Evolutionary conservation across 2,329 filamentous ascomycete genomes (phyloP).

Genomic region (Bipolaris sorokiniana): DNA sequence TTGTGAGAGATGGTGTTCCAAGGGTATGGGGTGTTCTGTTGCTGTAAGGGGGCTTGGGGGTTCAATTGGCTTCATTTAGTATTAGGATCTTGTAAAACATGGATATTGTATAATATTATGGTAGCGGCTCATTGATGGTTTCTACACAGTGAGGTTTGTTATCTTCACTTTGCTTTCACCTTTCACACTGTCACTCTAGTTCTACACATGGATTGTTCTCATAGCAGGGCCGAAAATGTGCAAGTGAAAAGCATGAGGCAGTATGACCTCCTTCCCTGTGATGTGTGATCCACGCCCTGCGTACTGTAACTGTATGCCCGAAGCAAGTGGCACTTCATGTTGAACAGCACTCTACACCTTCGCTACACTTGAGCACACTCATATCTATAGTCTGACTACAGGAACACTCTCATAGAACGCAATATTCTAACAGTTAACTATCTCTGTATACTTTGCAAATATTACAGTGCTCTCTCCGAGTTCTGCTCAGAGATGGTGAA

Average conservation of each 20-base stretch:
- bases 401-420: background rate
- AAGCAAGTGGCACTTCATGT: background rate
- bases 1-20: background rate
- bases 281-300: background rate
- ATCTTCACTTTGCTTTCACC: background rate
- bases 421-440: background rate
- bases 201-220: background rate
- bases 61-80: background rate
- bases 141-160: background rate
- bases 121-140: background rate
- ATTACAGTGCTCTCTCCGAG: background rate
- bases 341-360: background rate
- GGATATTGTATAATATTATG: too few species aligned
- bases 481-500: background rate
- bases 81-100: background rate
- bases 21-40: background rate
- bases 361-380: background rate
- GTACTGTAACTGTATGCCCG: background rate
- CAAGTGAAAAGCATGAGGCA: background rate
- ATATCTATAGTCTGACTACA: slow-evolving; percentile 2
- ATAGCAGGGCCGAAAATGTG: background rate
- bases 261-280: background rate
- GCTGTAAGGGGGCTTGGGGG: background rate
- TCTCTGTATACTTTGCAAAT: background rate
- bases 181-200: background rate